Evolutionary conservation across 2,329 filamentous ascomycete genomes (phyloP).

Genomic region (Pyrenochaeta sp.): DNA sequence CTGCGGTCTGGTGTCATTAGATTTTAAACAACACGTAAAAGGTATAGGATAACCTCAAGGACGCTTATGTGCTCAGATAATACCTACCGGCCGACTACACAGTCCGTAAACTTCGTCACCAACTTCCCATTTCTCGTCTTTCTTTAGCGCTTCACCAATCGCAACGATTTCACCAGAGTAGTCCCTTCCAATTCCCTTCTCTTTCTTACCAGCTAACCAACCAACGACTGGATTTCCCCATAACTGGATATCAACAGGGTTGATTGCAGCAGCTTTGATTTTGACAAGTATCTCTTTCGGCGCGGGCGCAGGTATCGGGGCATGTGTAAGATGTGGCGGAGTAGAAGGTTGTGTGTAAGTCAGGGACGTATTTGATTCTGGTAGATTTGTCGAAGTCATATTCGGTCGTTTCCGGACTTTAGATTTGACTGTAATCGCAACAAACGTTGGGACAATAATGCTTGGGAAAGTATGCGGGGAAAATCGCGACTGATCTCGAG

Average conservation of each 20-base stretch:
- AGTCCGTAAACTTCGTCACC: constrained; percentile 37
- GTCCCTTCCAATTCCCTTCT: constrained; percentile 54
- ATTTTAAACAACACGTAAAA: too few species aligned
- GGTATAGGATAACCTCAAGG: too few species aligned
- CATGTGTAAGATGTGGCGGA: constrained; percentile 29
- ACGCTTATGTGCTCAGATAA: too few species aligned
- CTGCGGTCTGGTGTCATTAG: constrained; percentile 16
- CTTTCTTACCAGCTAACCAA: constrained; percentile 30
- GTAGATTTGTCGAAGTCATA: constrained; percentile 14
- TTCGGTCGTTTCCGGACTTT: too few species aligned
- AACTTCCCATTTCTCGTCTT: constrained; percentile 23
- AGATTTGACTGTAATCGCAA: too few species aligned
- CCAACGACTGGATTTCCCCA: constrained; percentile 44
- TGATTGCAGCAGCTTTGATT: constrained; percentile 55
- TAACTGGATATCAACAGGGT: constrained; percentile 52
- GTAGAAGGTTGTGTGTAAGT: constrained; percentile 35
- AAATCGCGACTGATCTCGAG: too few species aligned
- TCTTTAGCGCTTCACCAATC: constrained; percentile 27
- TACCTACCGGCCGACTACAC: constrained; percentile 23
- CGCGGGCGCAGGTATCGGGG: constrained; percentile 16
- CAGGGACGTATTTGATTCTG: constrained; percentile 32
- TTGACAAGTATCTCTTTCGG: constrained; percentile 47
- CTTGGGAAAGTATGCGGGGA: too few species aligned
- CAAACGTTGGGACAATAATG: too few species aligned
- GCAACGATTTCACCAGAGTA: constrained; percentile 53